A percentile compares a stretch with the other conserved stretches of the same genome.
phyloP scores from a whole-genome alignment of 441 rosid species.

The Aquilaria agallochum region DNA sequence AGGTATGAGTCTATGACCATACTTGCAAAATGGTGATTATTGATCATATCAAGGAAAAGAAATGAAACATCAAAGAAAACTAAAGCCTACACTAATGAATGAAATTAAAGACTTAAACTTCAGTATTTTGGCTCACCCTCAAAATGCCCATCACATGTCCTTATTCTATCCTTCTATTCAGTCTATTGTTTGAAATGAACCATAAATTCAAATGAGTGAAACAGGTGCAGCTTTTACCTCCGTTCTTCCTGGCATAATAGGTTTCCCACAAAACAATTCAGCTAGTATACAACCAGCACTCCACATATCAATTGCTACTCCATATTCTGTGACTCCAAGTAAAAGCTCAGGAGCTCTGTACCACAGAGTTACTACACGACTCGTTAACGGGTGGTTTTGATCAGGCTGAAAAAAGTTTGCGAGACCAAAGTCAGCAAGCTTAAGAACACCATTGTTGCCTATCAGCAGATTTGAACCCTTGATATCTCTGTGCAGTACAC shows the following conservation, averaged over 20 bases:
- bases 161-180: no score
- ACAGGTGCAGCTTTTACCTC: slow-evolving; percentile 39
- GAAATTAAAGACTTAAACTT: no score
- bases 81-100: no score
- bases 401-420: slow-evolving; percentile 59
- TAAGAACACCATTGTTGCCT: slow-evolving; percentile 66
- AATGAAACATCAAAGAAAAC: no score
- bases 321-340: slow-evolving; percentile 89
- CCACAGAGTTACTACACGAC: slow-evolving; percentile 97
- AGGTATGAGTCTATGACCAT: no score
- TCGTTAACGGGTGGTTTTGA: slow-evolving; percentile 67
- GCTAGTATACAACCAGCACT: slow-evolving; percentile 90
- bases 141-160: no score
- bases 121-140: no score
- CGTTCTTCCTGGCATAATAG: slow-evolving; percentile 98
- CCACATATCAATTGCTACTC: slow-evolving; percentile 85
- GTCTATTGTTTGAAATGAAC: no score
- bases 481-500: slow-evolving; percentile 86
- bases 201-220: neutral
- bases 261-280: slow-evolving; percentile 79
- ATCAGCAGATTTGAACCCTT: slow-evolving; percentile 89
- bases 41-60: no score
- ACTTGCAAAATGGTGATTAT: no score
- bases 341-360: slow-evolving; percentile 95
- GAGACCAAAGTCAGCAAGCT: slow-evolving; percentile 91